A percentile compares a stretch with the other conserved stretches of the same genome.
phyloP scores from a whole-genome alignment of 2,329 filamentous ascomycete genomes.

The Talaromyces verruculosus region DNA sequence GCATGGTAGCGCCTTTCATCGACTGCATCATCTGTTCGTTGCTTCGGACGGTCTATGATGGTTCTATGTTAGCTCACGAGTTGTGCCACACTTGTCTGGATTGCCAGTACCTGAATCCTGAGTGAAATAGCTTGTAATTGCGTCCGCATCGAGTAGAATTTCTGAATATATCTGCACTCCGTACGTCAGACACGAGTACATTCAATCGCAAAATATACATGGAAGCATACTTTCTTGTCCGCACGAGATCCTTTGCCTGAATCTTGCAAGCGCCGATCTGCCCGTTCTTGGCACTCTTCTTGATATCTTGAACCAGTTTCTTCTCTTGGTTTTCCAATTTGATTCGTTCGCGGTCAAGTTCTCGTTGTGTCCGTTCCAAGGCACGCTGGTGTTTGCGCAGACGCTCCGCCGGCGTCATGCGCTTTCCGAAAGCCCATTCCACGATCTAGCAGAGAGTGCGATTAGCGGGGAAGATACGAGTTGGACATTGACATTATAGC shows the following conservation, averaged over 20 bases:
- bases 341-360: conserved; percentile 88
- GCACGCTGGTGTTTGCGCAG: conserved; percentile 79
- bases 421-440: conserved; percentile 99
- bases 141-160: conserved; percentile 97
- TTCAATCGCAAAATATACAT: background rate
- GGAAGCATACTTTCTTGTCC: conserved; percentile 68
- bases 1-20: conserved; percentile 95
- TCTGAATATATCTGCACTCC: conserved; percentile 76
- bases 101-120: conserved; percentile 73
- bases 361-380: conserved; percentile 94
- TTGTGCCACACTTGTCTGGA: background rate
- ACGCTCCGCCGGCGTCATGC: conserved; percentile 83
- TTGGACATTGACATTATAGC: background rate
- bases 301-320: conserved; percentile 92
- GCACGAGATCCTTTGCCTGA: conserved; percentile 93
- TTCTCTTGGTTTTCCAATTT: conserved; percentile 99
- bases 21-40: conserved; percentile 99
- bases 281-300: conserved; percentile 95
- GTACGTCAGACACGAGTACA: background rate
- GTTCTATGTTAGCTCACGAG: background rate
- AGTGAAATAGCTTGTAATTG: conserved; percentile 95
- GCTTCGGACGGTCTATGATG: conserved; percentile 83
- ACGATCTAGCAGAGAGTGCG: conserved; percentile 66
- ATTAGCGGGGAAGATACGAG: conserved; percentile 19
- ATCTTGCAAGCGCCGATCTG: conserved; percentile 99